A percentile compares a stretch with the other conserved stretches of the same genome.
phyloP scores from a whole-genome alignment of 2,329 filamentous ascomycete genomes.

The Colletotrichum sp. region DNA sequence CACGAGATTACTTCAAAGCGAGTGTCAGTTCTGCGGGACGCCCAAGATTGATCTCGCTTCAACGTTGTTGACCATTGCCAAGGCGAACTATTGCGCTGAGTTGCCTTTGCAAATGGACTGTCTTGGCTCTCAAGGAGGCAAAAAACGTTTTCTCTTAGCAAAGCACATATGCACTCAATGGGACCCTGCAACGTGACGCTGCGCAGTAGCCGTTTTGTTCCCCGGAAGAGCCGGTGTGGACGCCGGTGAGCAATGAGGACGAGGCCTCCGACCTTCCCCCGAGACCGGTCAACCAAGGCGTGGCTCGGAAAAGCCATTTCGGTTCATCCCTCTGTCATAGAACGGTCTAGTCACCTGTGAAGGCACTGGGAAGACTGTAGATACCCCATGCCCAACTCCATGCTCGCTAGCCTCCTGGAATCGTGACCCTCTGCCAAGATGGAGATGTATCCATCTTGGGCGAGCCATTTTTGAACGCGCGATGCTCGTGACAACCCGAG shows the following conservation, averaged over 20 bases:
- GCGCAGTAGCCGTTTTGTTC: not conserved
- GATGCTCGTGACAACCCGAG: not conserved
- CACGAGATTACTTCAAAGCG: not conserved
- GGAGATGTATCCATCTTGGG: not conserved
- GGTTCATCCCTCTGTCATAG: not conserved
- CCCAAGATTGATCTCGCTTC: not conserved
- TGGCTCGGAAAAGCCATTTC: not conserved
- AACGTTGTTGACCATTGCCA: constrained; percentile 1
- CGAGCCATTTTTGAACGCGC: not conserved
- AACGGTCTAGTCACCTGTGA: not conserved
- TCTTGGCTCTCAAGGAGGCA: not conserved
- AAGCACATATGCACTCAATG: not conserved
- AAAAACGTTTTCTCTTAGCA: not conserved
- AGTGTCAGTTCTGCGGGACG: not conserved
- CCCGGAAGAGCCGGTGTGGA: not conserved
- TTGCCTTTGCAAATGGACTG: not conserved
- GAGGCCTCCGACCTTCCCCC: not conserved
- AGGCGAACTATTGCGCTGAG: not conserved
- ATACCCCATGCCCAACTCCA: not conserved
- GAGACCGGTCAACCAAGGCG: not conserved
- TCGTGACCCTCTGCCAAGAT: not conserved
- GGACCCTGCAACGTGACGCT: not conserved
- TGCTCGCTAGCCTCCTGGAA: not conserved
- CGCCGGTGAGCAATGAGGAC: not conserved
- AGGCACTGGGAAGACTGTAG: not conserved